Base-by-base conservation (phyloP, 371 early-diverging fungal genomes). In the Coemansia sp. region DNA sequence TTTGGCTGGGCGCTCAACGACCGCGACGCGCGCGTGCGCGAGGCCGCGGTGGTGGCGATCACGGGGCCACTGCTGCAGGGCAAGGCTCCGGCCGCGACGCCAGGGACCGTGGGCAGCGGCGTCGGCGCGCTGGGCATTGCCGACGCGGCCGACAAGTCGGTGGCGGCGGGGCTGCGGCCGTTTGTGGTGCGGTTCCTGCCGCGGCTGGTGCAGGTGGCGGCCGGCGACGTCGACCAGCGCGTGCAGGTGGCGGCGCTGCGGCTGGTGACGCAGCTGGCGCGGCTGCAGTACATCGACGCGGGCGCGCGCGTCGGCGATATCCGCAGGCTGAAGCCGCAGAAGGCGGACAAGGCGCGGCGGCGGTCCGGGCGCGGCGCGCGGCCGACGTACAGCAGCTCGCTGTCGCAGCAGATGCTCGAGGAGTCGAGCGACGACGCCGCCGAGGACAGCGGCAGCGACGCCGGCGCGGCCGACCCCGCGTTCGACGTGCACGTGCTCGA, bases 1-100 rank as follows among this genome's bases (percentile, higher is more conserved):
- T 60, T 94, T 6, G 94, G 95, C 9, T 94, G 94, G 94, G 81
- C 87, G 49, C 79, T 95, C 34, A 88, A 89, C 48, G 96, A 97
- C 74, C 87, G 82, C 66, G 87, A 86, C 62, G 58, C 70, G 1
- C 69, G 69, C 9, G 80, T 80, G 38, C 66, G 80, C 38, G 76
- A 77, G 44, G 61, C 67, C 0, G 72, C 76, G 0, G 54, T 78
- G 31, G 64, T 63, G 4, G 74, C 69, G n/a, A 55, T 67, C 11
- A 55, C 61, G 0, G 72, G 71, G 4, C 64, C 67, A 6, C 51
- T 65, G 16, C 47, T 69, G 52, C 60, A 49, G 16, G 62, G 56
- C 34, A 57, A 49, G 16, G 46, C 46, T 5, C 47, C 58, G 5
- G 32, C 44, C 10, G 18, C 32, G 24, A 12, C 29, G 31, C 47